Conservation (phyloP, 371 early-diverging fungal genomes). For the Zychaea mexicana region DNA sequence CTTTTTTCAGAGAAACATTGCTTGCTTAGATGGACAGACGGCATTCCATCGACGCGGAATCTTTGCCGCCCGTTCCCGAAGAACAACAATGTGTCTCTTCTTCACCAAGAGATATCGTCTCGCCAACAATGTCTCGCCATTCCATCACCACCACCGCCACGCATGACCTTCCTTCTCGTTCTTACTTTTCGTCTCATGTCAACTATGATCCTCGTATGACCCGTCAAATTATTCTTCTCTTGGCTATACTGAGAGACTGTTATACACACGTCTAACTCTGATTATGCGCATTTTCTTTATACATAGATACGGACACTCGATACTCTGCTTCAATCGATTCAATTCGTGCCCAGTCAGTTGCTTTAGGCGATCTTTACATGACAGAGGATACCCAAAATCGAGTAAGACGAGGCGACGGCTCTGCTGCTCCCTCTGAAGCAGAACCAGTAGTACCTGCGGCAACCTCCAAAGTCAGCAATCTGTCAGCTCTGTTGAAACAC, state of each 20-base stretch:
- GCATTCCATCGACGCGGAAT: neutral
- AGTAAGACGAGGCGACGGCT: neutral
- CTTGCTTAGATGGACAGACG: neutral
- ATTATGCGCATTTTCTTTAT: no score
- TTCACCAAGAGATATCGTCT: conserved; percentile 21
- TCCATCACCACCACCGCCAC: conserved; percentile 14
- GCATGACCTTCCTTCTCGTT: conserved; percentile 48
- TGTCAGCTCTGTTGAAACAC: conserved; percentile 12
- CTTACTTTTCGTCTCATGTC: conserved; percentile 48
- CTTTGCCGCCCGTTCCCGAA: conserved; percentile 1
- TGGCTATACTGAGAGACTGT: no score
- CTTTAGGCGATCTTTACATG: conserved; percentile 43
- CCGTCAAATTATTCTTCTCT: neutral
- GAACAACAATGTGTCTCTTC: neutral
- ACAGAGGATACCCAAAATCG: conserved; percentile 9
- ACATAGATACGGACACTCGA: conserved; percentile 20
- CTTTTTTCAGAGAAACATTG: no score
- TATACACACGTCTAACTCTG: no score
- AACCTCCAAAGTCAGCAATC: conserved; percentile 11
- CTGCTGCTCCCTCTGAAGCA: neutral
- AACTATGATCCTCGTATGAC: conserved; percentile 34
- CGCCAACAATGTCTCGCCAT: conserved; percentile 1
- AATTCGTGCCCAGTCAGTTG: conserved; percentile 61
- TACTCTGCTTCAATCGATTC: conserved; percentile 54
- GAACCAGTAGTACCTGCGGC: neutral